Evolutionary conservation across 2,329 filamentous ascomycete species (phyloP).

Genomic region (Dothidotthia symphoricarpi): DNA sequence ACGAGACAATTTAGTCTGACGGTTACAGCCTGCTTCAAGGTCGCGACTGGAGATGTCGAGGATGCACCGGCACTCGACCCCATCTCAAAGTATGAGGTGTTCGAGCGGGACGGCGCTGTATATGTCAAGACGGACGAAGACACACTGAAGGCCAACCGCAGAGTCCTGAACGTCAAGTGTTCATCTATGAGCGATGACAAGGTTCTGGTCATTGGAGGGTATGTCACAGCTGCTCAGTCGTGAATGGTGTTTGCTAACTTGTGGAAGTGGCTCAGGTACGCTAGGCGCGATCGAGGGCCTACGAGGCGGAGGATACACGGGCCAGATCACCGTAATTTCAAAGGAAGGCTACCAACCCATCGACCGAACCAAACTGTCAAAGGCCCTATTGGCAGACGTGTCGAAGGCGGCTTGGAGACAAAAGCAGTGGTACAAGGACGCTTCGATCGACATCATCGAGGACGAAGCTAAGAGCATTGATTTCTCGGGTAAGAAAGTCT

Average conservation of each 20-base stretch:
- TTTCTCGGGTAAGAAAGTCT: constrained; percentile 69
- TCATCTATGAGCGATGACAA: constrained; percentile 58
- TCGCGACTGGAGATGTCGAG: constrained; percentile 86
- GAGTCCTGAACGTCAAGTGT: constrained; percentile 73
- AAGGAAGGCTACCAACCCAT: constrained; percentile 84
- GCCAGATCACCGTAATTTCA: constrained; percentile 77
- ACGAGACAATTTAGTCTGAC: background rate
- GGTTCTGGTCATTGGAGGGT: constrained; percentile 67
- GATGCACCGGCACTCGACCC: constrained; percentile 88
- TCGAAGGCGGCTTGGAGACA: constrained; percentile 76
- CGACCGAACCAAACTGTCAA: constrained; percentile 93
- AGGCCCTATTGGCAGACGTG: constrained; percentile 80
- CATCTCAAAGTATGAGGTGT: constrained; percentile 77
- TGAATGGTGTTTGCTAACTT: constrained; percentile 5
- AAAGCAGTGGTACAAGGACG: constrained; percentile 70
- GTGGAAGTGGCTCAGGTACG: constrained; percentile 69
- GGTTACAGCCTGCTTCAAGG: constrained; percentile 79
- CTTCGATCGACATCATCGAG: constrained; percentile 56
- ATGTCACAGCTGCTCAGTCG: background rate
- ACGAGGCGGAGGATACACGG: constrained; percentile 75
- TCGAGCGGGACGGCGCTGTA: constrained; percentile 76
- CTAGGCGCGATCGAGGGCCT: constrained; percentile 80
- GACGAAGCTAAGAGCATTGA: constrained; percentile 71
- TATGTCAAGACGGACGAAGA: constrained; percentile 81
- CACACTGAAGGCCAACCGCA: constrained; percentile 71